Percentiles rank a stretch among this genome's conserved stretches.
Conservation (phyloP, 1,139 yeast genomes). For the Tardiomyces depauwii region DNA sequence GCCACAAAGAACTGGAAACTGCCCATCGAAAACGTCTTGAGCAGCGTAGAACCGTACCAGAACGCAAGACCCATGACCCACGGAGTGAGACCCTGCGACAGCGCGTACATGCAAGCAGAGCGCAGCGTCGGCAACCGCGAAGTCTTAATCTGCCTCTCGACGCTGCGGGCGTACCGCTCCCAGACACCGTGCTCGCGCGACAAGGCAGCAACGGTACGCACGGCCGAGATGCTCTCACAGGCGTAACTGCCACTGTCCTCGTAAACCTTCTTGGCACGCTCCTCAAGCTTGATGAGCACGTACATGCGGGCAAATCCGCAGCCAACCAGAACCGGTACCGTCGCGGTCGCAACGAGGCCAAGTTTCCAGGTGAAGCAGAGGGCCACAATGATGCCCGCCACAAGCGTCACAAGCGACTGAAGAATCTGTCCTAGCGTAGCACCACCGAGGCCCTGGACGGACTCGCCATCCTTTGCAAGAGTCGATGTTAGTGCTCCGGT, state of each 20-base stretch:
- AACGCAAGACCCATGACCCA: conserved; percentile 29
- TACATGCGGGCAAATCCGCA: conserved; percentile 68
- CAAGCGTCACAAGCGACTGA: conserved; percentile 61
- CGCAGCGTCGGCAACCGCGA: conserved; percentile 19
- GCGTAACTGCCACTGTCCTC: conserved; percentile 29
- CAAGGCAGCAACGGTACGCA: conserved; percentile 27
- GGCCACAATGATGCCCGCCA: conserved; percentile 63
- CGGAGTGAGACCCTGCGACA: conserved; percentile 27
- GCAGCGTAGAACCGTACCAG: conserved; percentile 29
- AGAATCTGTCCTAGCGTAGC: conserved; percentile 72
- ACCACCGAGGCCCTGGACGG: conserved; percentile 76
- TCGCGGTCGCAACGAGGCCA: conserved; percentile 47
- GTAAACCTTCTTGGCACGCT: conserved; percentile 28
- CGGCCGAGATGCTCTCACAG: conserved; percentile 25
- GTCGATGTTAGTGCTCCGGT: conserved; percentile 78
- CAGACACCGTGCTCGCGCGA: conserved; percentile 27
- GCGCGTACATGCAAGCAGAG: conserved; percentile 23
- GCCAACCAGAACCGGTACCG: conserved; percentile 61
- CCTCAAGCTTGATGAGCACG: conserved; percentile 65
- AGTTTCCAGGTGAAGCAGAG: conserved; percentile 55
- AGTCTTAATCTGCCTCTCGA: conserved; percentile 20
- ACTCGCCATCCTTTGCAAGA: conserved; percentile 73
- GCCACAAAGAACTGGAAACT: conserved; percentile 27
- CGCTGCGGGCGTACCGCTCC: conserved; percentile 17
- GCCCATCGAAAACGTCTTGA: conserved; percentile 17